Base-by-base conservation (phyloP, 2,329 filamentous ascomycete species). In the Apiospora rasikravindrae region DNA sequence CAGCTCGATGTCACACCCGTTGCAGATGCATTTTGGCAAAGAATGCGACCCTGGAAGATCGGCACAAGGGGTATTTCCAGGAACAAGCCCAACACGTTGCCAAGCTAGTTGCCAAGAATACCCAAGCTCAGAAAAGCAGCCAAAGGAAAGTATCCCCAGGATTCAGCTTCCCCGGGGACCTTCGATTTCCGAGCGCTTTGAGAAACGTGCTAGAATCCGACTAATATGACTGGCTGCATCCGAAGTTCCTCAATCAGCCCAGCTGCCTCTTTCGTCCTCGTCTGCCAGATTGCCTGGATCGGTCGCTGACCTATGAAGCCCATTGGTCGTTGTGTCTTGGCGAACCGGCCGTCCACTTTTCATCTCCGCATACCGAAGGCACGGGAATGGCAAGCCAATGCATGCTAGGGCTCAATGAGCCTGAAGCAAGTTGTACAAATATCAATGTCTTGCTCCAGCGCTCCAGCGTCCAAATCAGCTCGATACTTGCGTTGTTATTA, bases 181-280 rank as follows among this genome's bases (percentile, higher is more conserved):
- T n/a, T 40, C 57, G 57, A 64, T 40, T 40, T 40, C 57, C 57
- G 57, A 40, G 33, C 33, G 24, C 7, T 5, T n/a, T 14, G 57
- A 40, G 33, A 64, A 64, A 64, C 57, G 57, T 64, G 57, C 57
- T 10, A 40, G 57, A 8, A 40, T 19, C 19, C 13, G 33, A 10
- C 4, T 33, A n/a, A 40, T 40, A 6, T 64, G 57, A 64, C 57
- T 64, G 57, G 57, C 19, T 64, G 11, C 33, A 40, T 40, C 19
- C 19, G 19, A 40, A 33, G 40, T 64, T 33, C 33, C 57, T 64
- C 57, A 40, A 10, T 8, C 33, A 40, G 33, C 33, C 57, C 33
- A 64, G 57, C 57, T 64, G 57, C 57, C 57, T 64, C 57, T 40
- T 64, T 64, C 57, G 57, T n/a, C 57, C 11, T 64, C 57, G 33